phyloP scores from a whole-genome alignment of 2,329 filamentous ascomycete species.

The Plectosphaerella plurivora region DNA sequence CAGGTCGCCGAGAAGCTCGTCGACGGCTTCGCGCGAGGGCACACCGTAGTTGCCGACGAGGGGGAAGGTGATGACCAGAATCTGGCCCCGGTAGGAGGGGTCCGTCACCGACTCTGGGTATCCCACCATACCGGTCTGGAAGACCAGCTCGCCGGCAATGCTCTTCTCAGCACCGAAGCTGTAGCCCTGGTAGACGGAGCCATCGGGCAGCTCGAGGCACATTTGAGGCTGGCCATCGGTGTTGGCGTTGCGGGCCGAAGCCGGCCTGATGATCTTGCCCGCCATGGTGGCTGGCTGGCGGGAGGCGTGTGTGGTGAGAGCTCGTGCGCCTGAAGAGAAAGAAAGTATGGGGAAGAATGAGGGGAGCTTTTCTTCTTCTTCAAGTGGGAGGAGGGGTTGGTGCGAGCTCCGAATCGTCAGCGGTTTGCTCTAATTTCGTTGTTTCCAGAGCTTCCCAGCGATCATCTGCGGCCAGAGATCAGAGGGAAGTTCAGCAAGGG shows the following conservation, averaged over 20 bases:
- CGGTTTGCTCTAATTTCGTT: constrained; percentile 10
- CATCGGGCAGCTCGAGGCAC: constrained; percentile 90
- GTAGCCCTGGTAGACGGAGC: constrained; percentile 85
- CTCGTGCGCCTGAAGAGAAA: constrained; percentile 1
- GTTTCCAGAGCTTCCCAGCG: constrained; percentile 13
- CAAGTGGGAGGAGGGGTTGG: constrained; percentile 5
- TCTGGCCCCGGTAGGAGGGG: constrained; percentile 85
- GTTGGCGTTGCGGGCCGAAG: constrained; percentile 52
- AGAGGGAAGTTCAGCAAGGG: constrained; percentile 10
- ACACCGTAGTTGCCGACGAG: constrained; percentile 97
- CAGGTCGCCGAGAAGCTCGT: constrained; percentile 78
- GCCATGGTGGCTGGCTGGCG: constrained; percentile 22
- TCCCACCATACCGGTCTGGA: constrained; percentile 99
- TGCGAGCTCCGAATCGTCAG: constrained; percentile 9
- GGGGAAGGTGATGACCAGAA: constrained; percentile 93
- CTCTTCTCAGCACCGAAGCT: constrained; percentile 96
- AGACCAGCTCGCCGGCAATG: constrained; percentile 93
- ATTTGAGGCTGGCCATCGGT: constrained; percentile 56
- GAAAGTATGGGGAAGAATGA: constrained; percentile 1
- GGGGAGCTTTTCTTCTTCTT: constrained; percentile 1
- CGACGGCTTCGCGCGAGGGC: constrained; percentile 77
- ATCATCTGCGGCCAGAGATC: constrained; percentile 17
- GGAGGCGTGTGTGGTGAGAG: constrained; percentile 6
- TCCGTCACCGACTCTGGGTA: constrained; percentile 93
- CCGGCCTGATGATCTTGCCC: constrained; percentile 42